These are phyloP conservation scores for Aspergillus taichungensis DNA, from an alignment of 495 filamentous ascomycete species.

Conservation along the genomic window DNA sequence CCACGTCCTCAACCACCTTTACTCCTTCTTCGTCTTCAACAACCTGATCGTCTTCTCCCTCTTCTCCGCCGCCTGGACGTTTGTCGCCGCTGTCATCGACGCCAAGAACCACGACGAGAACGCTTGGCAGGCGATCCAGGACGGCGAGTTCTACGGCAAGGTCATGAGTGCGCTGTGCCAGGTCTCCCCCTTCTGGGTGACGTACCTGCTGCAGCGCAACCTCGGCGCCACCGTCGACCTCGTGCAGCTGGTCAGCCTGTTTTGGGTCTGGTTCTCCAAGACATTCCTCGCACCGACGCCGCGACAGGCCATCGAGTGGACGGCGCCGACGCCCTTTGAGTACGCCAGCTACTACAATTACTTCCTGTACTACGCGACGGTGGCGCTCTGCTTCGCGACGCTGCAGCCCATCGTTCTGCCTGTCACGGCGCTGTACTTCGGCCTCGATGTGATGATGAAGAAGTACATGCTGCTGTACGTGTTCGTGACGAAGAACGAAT, in stretches of 20 bases:
- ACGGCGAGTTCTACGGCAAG: slow-evolving; percentile 49
- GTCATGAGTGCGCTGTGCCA: slow-evolving; percentile 63
- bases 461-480: slow-evolving; percentile 94
- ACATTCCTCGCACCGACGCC: slow-evolving; percentile 84
- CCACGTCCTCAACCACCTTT: slow-evolving; percentile 87
- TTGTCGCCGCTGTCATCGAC: slow-evolving; percentile 55
- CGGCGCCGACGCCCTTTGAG: slow-evolving; percentile 86
- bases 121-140: slow-evolving; percentile 59
- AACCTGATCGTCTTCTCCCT: slow-evolving; percentile 89
- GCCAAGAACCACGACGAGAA: slow-evolving; percentile 40
- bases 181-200: slow-evolving; percentile 87
- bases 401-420: slow-evolving; percentile 88
- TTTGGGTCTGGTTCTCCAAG: slow-evolving; percentile 72
- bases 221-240: slow-evolving; percentile 86
- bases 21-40: slow-evolving; percentile 97
- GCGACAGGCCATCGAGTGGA: slow-evolving; percentile 85
- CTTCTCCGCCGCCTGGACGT: slow-evolving; percentile 71
- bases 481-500: slow-evolving; percentile 93
- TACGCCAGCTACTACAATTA: slow-evolving; percentile 95
- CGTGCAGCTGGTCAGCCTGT: slow-evolving; percentile 69
- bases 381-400: slow-evolving; percentile 76
- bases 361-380: slow-evolving; percentile 89
- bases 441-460: slow-evolving; percentile 78
- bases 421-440: slow-evolving; percentile 83
- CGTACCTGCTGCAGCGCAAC: slow-evolving; percentile 86